phyloP scores from a whole-genome alignment of 2,329 filamentous ascomycete genomes.

The Penicillium sp. region DNA sequence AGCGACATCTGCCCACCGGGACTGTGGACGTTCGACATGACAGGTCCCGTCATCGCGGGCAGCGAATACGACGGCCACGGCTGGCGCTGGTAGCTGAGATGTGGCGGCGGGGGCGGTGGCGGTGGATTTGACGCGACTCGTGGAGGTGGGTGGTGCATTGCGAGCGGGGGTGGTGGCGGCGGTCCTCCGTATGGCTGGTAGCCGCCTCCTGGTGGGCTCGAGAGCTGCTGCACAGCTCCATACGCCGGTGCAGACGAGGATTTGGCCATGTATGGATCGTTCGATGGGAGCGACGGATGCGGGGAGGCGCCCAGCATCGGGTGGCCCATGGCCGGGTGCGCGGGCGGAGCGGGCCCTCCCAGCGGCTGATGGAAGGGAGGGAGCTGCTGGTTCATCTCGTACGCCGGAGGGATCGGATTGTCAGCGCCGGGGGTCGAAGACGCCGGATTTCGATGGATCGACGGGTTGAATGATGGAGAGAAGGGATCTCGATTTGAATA shows the following conservation, averaged over 20 bases:
- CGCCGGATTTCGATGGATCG: constrained; percentile 56
- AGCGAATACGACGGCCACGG: constrained; percentile 61
- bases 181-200: constrained; percentile 45
- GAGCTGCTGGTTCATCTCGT: constrained; percentile 65
- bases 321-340: constrained; percentile 51
- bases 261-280: constrained; percentile 65
- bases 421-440: constrained; percentile 67
- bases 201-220: constrained; percentile 52
- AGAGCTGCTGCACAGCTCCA: constrained; percentile 47
- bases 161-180: constrained; percentile 51
- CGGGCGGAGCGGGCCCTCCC: constrained; percentile 55
- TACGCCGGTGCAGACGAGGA: constrained; percentile 55
- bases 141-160: constrained; percentile 46
- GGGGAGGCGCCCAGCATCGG: constrained; percentile 53
- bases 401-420: constrained; percentile 66
- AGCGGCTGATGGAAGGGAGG: constrained; percentile 66
- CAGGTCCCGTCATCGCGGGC: constrained; percentile 67
- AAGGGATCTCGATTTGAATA: constrained; percentile 59
- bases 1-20: constrained; percentile 74
- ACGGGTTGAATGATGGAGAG: constrained; percentile 59
- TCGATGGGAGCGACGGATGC: constrained; percentile 54
- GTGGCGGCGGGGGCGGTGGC: constrained; percentile 22
- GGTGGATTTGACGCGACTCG: constrained; percentile 47
- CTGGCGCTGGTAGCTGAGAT: constrained; percentile 45
- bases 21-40: constrained; percentile 79